phyloP scores from a whole-genome alignment of 306 rosid genomes.

The Prunus persica region DNA sequence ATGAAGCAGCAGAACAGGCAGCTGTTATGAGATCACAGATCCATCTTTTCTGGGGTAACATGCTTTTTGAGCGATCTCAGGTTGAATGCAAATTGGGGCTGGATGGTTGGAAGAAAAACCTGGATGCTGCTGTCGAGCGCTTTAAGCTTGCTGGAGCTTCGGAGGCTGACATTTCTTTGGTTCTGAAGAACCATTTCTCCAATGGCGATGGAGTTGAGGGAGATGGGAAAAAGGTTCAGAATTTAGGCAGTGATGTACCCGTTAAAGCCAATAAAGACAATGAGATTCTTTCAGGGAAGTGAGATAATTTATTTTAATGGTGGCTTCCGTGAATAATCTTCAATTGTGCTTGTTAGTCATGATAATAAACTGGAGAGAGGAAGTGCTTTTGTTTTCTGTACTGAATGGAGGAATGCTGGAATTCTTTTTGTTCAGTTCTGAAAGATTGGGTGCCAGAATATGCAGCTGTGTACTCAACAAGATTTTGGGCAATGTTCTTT shows the following conservation, averaged over 20 bases:
- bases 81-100: constrained; percentile 80
- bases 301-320: constrained; percentile 15
- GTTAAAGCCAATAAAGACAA: constrained; percentile 32
- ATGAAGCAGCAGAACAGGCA: constrained; percentile 94
- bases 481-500: constrained; percentile 26
- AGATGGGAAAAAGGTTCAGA: constrained; percentile 44
- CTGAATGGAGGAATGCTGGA: constrained; percentile 28
- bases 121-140: constrained; percentile 81
- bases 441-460: constrained; percentile 32
- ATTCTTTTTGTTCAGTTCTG: constrained; percentile 28
- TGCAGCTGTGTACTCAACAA: constrained; percentile 25
- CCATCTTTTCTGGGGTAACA: constrained; percentile 97
- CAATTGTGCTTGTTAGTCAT: constrained; percentile 3
- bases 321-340: constrained; percentile 25
- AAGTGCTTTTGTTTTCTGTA: constrained; percentile 17
- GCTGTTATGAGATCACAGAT: constrained; percentile 94
- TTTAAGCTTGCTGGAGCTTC: constrained; percentile 97
- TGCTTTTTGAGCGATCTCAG: constrained; percentile 95
- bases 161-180: constrained; percentile 68
- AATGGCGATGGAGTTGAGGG: constrained; percentile 62
- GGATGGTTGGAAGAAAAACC: constrained; percentile 74
- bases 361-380: constrained; percentile 26
- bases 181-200: constrained; percentile 87
- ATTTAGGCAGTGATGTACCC: constrained; percentile 17
- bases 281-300: constrained; percentile 29